phyloP scores from a whole-genome alignment of 78 protist species.

The Mastigamoeba balamuthi region DNA sequence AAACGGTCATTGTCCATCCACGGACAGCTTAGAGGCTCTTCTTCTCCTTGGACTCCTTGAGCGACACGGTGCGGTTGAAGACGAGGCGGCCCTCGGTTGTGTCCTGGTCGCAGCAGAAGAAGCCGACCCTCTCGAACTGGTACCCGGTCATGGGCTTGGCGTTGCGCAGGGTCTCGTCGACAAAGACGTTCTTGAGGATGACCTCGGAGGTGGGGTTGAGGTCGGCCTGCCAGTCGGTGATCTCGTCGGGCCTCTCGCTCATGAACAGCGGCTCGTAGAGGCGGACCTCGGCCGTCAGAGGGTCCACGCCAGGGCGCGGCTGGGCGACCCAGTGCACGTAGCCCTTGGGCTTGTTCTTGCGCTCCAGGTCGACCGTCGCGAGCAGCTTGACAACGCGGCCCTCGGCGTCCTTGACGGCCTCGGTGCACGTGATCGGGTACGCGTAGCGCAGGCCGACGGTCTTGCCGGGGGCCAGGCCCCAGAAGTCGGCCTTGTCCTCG shows the following conservation, averaged over 20 bases:
- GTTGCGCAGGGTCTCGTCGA: conserved; percentile 11
- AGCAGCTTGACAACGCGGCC: conserved; percentile 45
- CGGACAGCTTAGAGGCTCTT: neutral
- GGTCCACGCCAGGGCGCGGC: conserved; percentile 1
- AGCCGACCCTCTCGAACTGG: conserved; percentile 94
- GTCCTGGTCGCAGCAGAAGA: conserved; percentile 76
- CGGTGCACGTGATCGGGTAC: conserved; percentile 34
- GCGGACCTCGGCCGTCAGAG: conserved; percentile 25
- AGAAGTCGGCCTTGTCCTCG: conserved; percentile 13
- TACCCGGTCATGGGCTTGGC: conserved; percentile 28
- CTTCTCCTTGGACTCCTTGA: conserved; percentile 67
- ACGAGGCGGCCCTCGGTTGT: conserved; percentile 40
- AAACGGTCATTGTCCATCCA: too few relatives aligned
- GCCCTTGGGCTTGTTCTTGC: conserved; percentile 51
- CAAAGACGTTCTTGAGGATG: conserved; percentile 19
- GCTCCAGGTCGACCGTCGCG: conserved; percentile 25
- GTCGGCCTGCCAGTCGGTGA: conserved; percentile 25
- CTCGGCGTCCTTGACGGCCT: conserved; percentile 22
- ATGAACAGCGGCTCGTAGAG: conserved; percentile 56
- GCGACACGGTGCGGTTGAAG: conserved; percentile 80
- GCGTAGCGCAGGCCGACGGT: conserved; percentile 49
- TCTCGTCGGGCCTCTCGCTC: conserved; percentile 23
- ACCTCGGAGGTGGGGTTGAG: conserved; percentile 33
- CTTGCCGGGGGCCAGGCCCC: conserved; percentile 73
- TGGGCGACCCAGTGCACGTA: conserved; percentile 83